Conservation (phyloP, 2,329 filamentous ascomycete species). For the Cytospora paraplurivora region DNA sequence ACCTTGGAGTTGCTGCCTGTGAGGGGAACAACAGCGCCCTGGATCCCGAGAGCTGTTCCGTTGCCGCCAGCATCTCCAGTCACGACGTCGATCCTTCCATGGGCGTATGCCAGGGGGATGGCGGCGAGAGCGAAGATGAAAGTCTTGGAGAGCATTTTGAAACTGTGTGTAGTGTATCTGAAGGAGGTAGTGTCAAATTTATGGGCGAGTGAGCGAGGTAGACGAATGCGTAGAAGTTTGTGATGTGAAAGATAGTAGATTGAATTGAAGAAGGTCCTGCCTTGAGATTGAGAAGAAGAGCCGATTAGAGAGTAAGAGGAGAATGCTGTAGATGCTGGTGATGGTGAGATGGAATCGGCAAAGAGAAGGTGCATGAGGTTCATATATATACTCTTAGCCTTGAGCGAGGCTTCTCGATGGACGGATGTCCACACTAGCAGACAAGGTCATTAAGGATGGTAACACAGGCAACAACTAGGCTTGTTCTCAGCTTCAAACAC, state of each 20-base stretch:
- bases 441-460: constrained; percentile 1
- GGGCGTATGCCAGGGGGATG: constrained; percentile 37
- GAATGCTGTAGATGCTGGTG: constrained; percentile 9
- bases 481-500: not conserved
- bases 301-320: constrained; percentile 8
- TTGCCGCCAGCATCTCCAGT: constrained; percentile 44
- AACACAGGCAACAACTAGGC: constrained; percentile 12
- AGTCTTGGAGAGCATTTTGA: constrained; percentile 35
- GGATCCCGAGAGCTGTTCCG: constrained; percentile 45
- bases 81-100: constrained; percentile 38
- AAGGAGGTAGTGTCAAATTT: not conserved
- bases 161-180: not conserved
- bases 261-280: constrained; percentile 27
- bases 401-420: not conserved
- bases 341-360: not conserved
- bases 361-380: not conserved
- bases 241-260: constrained; percentile 1
- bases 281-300: constrained; percentile 20
- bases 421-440: not conserved
- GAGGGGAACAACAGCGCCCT: constrained; percentile 44
- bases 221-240: no score
- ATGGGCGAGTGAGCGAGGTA: not conserved
- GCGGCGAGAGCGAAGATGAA: constrained; percentile 35
- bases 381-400: constrained; percentile 19
- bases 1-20: constrained; percentile 41